These are phyloP conservation scores for Trichosanthes cucumerina DNA, from an alignment of 306 rosid species.

Conservation along the genomic window DNA sequence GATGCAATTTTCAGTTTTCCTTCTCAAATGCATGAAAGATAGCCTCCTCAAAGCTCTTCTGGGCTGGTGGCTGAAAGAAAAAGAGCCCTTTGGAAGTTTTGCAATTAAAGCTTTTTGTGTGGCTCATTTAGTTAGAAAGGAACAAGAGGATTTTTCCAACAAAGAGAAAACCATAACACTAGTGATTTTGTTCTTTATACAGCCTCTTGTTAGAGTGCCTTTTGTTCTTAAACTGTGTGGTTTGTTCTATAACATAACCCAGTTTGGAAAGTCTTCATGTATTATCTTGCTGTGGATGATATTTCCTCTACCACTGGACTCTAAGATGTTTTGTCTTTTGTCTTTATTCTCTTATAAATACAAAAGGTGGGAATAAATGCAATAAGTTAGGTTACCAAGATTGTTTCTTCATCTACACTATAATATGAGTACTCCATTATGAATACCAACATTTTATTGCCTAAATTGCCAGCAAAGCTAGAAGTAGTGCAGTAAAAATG, in stretches of 20 bases:
- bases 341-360: background rate
- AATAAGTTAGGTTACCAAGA: background rate
- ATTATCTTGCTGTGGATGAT: background rate
- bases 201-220: background rate
- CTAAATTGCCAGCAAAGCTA: background rate
- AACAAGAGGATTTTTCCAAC: background rate
- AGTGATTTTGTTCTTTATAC: background rate
- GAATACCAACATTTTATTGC: background rate
- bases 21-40: background rate
- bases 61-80: background rate
- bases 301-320: background rate
- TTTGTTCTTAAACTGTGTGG: background rate
- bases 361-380: background rate
- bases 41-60: background rate
- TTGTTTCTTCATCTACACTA: background rate
- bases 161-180: background rate
- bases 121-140: background rate
- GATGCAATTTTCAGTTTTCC: background rate
- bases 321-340: background rate
- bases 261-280: background rate
- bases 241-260: background rate
- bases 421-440: background rate
- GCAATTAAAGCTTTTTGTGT: background rate
- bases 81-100: background rate
- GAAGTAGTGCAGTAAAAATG: background rate